phyloP scores from a whole-genome alignment of 2,329 filamentous ascomycete genomes.

The Exserohilum rostratum region DNA sequence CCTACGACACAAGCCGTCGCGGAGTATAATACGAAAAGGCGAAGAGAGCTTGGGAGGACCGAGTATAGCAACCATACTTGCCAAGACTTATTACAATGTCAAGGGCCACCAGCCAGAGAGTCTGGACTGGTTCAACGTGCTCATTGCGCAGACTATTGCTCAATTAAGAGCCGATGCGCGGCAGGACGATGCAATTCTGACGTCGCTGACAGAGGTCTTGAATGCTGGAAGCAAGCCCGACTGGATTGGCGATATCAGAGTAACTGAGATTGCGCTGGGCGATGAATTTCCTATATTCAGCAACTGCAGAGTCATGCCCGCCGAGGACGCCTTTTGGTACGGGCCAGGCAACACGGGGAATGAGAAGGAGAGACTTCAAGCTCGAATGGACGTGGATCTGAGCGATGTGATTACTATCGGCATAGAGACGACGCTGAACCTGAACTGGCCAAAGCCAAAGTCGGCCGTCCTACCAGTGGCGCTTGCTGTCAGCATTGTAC shows the following conservation, averaged over 20 bases:
- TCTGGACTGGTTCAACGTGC: conserved; percentile 98
- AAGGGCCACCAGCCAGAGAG: conserved; percentile 95
- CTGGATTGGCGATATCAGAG: conserved; percentile 90
- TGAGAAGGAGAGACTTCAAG: conserved; percentile 81
- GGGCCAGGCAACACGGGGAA: conserved; percentile 55
- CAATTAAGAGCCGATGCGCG: conserved; percentile 93
- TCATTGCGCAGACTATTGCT: conserved; percentile 94
- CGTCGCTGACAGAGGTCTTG: conserved; percentile 80
- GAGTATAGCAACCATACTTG: conserved; percentile 91
- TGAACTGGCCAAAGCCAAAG: conserved; percentile 92
- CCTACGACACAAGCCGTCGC: conserved; percentile 47
- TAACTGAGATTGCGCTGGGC: conserved; percentile 91
- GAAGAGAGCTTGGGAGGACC: conserved; percentile 61
- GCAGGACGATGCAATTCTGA: conserved; percentile 87
- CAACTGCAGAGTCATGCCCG: conserved; percentile 94
- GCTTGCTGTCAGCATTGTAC: conserved; percentile 85
- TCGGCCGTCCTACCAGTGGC: conserved; percentile 92
- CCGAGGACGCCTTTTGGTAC: conserved; percentile 71
- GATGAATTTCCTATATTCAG: conserved; percentile 99
- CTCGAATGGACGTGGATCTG: conserved; percentile 94
- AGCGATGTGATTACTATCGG: conserved; percentile 95
- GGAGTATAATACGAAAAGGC: conserved; percentile 54
- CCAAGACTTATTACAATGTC: conserved; percentile 97
- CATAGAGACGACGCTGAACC: conserved; percentile 87
- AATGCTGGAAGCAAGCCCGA: conserved; percentile 88